Percentiles rank a stretch among this genome's conserved stretches.
phyloP scores from a whole-genome alignment of 129 eudicot species.

The Tagetes patula region DNA sequence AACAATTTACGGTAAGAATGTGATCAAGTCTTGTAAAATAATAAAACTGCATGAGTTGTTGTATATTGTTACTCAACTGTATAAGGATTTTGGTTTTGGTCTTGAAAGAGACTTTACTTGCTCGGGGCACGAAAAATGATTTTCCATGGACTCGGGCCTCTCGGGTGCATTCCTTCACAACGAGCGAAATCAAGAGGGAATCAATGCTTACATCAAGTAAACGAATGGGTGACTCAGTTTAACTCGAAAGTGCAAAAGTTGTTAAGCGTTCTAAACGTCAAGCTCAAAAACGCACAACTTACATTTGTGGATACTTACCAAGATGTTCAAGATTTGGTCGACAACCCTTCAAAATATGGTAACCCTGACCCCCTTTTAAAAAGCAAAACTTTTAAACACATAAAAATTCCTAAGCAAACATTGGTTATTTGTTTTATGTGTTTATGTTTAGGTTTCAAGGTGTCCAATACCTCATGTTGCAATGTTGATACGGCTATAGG shows the following conservation, averaged over 20 bases:
- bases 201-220: constrained; percentile 68
- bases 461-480: constrained; percentile 81
- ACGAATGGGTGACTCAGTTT: constrained; percentile 59
- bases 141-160: constrained; percentile 91
- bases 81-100: not conserved
- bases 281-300: constrained; percentile 52
- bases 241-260: constrained; percentile 62
- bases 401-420: not conserved
- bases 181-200: constrained; percentile 64
- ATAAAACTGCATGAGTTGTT: no score
- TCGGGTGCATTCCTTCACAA: constrained; percentile 95
- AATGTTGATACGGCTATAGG: constrained; percentile 68
- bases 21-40: not conserved
- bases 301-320: constrained; percentile 76
- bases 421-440: not conserved
- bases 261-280: constrained; percentile 42
- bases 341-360: constrained; percentile 65
- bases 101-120: constrained; percentile 60
- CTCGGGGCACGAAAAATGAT: constrained; percentile 79
- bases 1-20: constrained; percentile 58
- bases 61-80: no score
- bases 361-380: not conserved
- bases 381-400: not conserved
- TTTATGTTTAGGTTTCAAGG: constrained; percentile 62
- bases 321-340: constrained; percentile 61